Evolutionary conservation across 148 eudicot genomes (phyloP), one percentile per base, ranked within the genome.

Genomic region (Linanthus parryae): DNA sequence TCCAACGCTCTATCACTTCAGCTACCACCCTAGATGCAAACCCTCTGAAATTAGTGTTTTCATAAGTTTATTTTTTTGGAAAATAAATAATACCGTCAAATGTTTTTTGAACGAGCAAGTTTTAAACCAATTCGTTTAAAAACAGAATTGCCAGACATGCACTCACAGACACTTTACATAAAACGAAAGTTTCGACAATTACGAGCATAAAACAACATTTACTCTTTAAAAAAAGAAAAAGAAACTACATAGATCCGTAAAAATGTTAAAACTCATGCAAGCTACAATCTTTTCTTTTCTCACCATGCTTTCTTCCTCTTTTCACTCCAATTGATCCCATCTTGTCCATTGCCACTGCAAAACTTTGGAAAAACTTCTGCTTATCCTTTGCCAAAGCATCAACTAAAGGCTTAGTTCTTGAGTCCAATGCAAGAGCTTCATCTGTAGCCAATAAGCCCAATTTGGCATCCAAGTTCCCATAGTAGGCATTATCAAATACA

Each of bases 311-410:
- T 20, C 40, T 34, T 15, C 95, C 97, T 21, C 79, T 80, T 46
- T 86, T 86, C 21, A 91, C 89, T 17, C 79, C 77, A 35, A 91
- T 79, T 19, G 62, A 58, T 16, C 95, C 95, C 97, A 91, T 74
- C 56, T 83, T 91, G 3, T 83, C 89, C 89, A 91, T 91, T 20
- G 89, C 88, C 48, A 26, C 41, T 13, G 69, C 70, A 78, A 91
- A 91, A 20, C 62, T 84, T 51, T 71, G 64, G 23, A 81, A 87
- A 40, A 86, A 91, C 66, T 61, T 77, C 2, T 75, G 56, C 34
- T 77, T 72, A 44, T 91, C 80, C 68, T 79, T 73, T 2, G 82
- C 79, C 39, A 83, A 24, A 19, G 38, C 63, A 70, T 76, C 82
- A 31, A 86, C 90, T 60, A 76, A 58, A 18, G 78, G 69, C 58